Percentiles rank a stretch among this genome's conserved stretches.
Evolutionary conservation across 106 monocot species (phyloP).

Genomic region (Acanthochlamys bracteata): DNA sequence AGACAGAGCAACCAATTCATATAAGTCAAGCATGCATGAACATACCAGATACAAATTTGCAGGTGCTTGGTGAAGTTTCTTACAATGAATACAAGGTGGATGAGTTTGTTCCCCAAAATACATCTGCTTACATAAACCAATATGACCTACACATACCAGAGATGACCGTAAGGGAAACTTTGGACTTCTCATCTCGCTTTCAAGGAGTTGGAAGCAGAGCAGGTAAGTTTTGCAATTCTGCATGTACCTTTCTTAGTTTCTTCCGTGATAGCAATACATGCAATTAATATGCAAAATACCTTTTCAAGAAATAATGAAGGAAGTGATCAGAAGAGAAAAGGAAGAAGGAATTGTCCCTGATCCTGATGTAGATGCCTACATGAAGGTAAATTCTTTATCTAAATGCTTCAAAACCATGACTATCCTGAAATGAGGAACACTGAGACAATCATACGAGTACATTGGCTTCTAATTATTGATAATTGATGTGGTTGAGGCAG

Average conservation of each 20-base stretch:
- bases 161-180: conserved; percentile 71
- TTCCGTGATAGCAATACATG: neutral
- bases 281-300: neutral
- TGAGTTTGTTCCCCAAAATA: conserved; percentile 63
- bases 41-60: conserved; percentile 1
- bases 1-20: neutral
- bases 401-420: neutral
- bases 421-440: too few species aligned
- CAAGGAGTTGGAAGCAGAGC: conserved; percentile 77
- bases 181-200: conserved; percentile 72
- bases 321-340: conserved; percentile 63
- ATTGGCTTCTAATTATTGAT: neutral
- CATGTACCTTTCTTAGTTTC: neutral
- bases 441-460: too few species aligned
- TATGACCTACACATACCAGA: conserved; percentile 69
- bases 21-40: neutral
- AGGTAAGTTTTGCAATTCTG: conserved; percentile 18
- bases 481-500: conserved; percentile 22
- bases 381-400: conserved; percentile 48
- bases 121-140: conserved; percentile 70
- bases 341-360: conserved; percentile 58
- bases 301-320: conserved; percentile 71
- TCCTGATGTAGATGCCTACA: conserved; percentile 62
- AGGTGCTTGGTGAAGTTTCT: conserved; percentile 52
- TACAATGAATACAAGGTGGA: conserved; percentile 58